phyloP scores from a whole-genome alignment of 306 rosid species.

The Dryas octopetala region DNA sequence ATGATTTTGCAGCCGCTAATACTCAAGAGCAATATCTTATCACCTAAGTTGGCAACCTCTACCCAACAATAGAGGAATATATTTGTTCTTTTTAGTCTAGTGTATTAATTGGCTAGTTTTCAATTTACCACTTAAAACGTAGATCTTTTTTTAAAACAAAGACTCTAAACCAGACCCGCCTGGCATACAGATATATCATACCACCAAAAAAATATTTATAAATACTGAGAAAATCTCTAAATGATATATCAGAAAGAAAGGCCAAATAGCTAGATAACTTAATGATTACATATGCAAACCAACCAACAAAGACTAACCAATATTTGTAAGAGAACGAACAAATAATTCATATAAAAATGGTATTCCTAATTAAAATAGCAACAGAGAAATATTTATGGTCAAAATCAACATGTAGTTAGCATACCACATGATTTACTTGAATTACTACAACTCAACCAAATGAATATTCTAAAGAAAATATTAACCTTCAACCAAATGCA shows the following conservation, averaged over 20 bases:
- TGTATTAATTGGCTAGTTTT: background rate
- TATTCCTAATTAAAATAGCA: slow-evolving; percentile 12
- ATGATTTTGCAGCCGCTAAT: background rate
- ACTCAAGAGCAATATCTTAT: background rate
- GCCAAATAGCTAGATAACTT: background rate
- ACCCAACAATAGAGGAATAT: background rate
- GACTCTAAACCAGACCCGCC: background rate
- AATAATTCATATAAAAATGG: slow-evolving; percentile 12
- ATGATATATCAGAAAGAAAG: background rate
- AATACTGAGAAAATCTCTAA: background rate
- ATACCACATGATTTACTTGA: slow-evolving; percentile 27
- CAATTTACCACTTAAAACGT: background rate
- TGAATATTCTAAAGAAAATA: slow-evolving; percentile 19
- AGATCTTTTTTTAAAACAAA: background rate
- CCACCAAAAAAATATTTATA: background rate
- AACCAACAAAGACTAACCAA: slow-evolving; percentile 17
- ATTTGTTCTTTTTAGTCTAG: background rate
- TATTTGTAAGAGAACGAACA: slow-evolving; percentile 1
- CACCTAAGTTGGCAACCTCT: background rate
- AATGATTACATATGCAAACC: slow-evolving; percentile 2
- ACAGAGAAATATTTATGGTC: background rate
- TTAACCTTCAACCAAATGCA: slow-evolving; percentile 28
- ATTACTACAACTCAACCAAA: slow-evolving; percentile 19
- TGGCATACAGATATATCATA: background rate
- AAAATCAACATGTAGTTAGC: slow-evolving; percentile 20